Conservation (phyloP, 129 eudicot genomes). For the Dittrichia graveolens region DNA sequence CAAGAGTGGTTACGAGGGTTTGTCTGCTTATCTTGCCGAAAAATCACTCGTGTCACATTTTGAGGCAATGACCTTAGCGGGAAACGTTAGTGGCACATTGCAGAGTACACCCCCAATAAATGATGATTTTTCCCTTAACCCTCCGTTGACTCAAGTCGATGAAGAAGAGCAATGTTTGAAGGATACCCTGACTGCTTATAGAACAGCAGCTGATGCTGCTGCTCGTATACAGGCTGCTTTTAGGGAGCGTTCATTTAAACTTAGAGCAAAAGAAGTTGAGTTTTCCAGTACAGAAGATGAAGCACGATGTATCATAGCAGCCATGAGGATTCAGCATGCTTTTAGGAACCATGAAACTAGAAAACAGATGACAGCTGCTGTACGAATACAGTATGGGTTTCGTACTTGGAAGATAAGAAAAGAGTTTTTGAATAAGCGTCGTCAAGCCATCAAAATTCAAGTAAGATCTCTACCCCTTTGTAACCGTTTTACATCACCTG, state of each 20-base stretch:
- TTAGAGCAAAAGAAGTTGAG: slow-evolving; percentile 54
- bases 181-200: slow-evolving; percentile 89
- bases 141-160: slow-evolving; percentile 31
- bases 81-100: slow-evolving; percentile 86
- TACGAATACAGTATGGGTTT: slow-evolving; percentile 78
- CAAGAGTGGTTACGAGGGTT: slow-evolving; percentile 74
- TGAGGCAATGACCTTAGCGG: slow-evolving; percentile 88
- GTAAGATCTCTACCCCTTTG: slow-evolving; percentile 41
- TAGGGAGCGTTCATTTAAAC: slow-evolving; percentile 72
- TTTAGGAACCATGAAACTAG: slow-evolving; percentile 68
- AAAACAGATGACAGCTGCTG: slow-evolving; percentile 86
- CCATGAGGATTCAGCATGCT: slow-evolving; percentile 97
- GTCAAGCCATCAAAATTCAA: slow-evolving; percentile 84
- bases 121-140: slow-evolving; percentile 28
- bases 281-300: slow-evolving; percentile 66
- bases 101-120: slow-evolving; percentile 45
- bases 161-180: slow-evolving; percentile 77
- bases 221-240: slow-evolving; percentile 96
- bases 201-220: slow-evolving; percentile 99
- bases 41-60: slow-evolving; percentile 86
- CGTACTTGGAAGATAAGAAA: slow-evolving; percentile 89
- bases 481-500: background rate
- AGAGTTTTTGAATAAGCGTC: slow-evolving; percentile 77
- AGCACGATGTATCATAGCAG: slow-evolving; percentile 85
- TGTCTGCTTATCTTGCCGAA: slow-evolving; percentile 92